Conservation (phyloP, 306 rosid genomes). For the Delonix regia region DNA sequence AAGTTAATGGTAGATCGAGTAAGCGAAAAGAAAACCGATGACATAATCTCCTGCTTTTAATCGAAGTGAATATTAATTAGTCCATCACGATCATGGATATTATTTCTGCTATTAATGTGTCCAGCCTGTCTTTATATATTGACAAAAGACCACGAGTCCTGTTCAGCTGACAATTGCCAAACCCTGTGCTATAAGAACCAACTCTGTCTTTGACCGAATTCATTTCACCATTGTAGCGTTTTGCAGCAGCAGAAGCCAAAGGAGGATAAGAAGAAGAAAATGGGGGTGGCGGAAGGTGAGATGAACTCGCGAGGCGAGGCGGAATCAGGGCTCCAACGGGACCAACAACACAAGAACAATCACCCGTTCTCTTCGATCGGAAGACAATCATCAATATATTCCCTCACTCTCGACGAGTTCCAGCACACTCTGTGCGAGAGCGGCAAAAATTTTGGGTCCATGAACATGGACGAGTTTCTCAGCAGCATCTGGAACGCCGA, state of each 20-base stretch:
- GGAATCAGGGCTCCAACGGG: slow-evolving; percentile 40
- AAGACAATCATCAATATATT: slow-evolving; percentile 74
- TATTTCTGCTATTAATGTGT: background rate
- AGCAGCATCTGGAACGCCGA: slow-evolving; percentile 84
- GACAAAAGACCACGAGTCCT: background rate
- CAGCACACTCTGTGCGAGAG: slow-evolving; percentile 67
- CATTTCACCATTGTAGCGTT: background rate
- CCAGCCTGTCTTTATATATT: no score
- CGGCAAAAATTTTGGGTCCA: slow-evolving; percentile 78
- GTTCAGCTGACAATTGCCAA: background rate
- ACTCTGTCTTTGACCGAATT: background rate
- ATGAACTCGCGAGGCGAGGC: slow-evolving; percentile 48
- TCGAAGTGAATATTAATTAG: background rate
- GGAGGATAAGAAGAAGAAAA: background rate
- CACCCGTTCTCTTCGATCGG: slow-evolving; percentile 54
- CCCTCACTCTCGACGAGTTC: slow-evolving; percentile 85
- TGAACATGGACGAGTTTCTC: slow-evolving; percentile 95
- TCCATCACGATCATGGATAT: background rate
- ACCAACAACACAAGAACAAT: slow-evolving; percentile 43
- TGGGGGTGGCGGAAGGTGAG: slow-evolving; percentile 54
- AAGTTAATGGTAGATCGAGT: background rate
- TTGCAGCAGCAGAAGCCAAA: background rate
- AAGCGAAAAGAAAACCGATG: no score
- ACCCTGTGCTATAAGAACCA: background rate
- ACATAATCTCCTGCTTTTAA: no score